Conservation (phyloP, 169 alveolate species). For the Cryptosporidium viatorum region DNA sequence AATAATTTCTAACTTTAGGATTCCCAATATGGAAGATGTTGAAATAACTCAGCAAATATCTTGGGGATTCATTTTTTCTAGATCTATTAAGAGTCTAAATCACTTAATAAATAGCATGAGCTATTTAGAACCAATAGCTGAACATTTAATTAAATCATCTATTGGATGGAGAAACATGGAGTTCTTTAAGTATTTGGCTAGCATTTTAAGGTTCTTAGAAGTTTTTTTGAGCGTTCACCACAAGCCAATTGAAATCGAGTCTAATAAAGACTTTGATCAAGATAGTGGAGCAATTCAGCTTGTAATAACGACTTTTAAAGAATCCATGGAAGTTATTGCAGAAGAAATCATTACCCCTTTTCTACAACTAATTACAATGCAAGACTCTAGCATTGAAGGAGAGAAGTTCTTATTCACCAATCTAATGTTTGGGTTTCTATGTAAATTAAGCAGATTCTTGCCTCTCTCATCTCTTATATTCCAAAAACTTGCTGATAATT, state of each 20-base stretch:
- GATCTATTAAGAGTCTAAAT: slow-evolving; percentile 4
- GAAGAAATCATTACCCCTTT: slow-evolving; percentile 16
- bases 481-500: slow-evolving; percentile 7
- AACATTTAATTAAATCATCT: not conserved
- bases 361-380: not conserved
- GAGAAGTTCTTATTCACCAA: slow-evolving; percentile 13
- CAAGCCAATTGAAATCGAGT: slow-evolving; percentile 10
- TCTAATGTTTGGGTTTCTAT: slow-evolving; percentile 8
- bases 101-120: not conserved
- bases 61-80: slow-evolving; percentile 30
- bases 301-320: slow-evolving; percentile 14
- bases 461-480: slow-evolving; percentile 22
- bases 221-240: slow-evolving; percentile 12
- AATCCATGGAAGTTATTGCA: slow-evolving; percentile 11
- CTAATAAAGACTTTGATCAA: not conserved
- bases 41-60: not conserved
- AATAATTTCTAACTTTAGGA: slow-evolving; percentile 13
- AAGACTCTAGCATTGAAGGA: not conserved
- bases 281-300: not conserved
- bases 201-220: slow-evolving; percentile 27
- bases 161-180: slow-evolving; percentile 38
- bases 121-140: not conserved
- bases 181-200: slow-evolving; percentile 15
- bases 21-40: not conserved
- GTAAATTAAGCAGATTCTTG: slow-evolving; percentile 20